Conservation (phyloP, 2,329 filamentous ascomycete species). For the Emergomyces pasteurianus region DNA sequence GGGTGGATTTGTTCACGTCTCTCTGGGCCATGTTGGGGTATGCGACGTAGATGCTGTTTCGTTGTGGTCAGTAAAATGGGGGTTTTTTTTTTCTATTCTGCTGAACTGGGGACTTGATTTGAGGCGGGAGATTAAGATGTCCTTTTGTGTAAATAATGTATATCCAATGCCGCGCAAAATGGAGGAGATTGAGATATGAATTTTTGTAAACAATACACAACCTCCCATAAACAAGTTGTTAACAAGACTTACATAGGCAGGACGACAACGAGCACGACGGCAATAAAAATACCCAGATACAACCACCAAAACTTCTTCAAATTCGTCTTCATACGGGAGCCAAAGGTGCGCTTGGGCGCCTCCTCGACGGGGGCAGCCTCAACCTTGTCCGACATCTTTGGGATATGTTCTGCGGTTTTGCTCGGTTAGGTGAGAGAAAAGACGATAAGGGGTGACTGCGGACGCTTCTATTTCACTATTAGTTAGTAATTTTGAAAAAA, state of each 20-base stretch:
- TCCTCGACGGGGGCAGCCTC: background rate
- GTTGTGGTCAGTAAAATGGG: too few relatives aligned
- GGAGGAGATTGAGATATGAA: background rate
- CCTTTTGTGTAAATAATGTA: background rate
- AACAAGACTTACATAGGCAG: conserved; percentile 43
- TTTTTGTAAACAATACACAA: too few relatives aligned
- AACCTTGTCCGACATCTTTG: conserved; percentile 4
- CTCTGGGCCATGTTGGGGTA: conserved; percentile 47
- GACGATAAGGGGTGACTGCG: background rate
- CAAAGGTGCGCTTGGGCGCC: conserved; percentile 16
- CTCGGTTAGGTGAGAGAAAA: background rate
- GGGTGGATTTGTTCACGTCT: conserved; percentile 40
- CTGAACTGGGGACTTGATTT: background rate
- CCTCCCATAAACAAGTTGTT: too few relatives aligned
- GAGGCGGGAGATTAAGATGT: background rate
- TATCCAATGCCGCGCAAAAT: too few relatives aligned
- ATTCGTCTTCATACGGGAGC: conserved; percentile 19
- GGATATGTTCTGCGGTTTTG: background rate
- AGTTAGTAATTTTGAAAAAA: background rate
- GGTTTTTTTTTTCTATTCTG: background rate
- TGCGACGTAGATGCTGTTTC: conserved; percentile 46
- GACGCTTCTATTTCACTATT: background rate
- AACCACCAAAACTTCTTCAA: conserved; percentile 43
- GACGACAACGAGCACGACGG: conserved; percentile 41
- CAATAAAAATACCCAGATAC: conserved; percentile 39